Evolutionary conservation across 2,329 filamentous ascomycete species (phyloP), one percentile per base, ranked within the genome.

Genomic region (Zopfia rhizophila): DNA sequence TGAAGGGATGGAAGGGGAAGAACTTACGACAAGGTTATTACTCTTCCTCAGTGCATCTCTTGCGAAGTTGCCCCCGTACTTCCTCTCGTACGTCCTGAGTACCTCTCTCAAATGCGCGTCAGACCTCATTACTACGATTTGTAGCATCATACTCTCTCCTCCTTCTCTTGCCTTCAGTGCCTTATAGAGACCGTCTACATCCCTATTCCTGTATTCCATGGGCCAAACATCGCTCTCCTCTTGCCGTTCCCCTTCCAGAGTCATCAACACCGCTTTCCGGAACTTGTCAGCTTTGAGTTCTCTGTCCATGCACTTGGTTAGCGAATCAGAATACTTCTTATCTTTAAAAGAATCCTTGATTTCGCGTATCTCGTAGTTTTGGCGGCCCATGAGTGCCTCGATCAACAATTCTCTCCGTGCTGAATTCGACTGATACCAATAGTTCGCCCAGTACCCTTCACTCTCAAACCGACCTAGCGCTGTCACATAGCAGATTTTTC

Each of bases 371-470:
- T 97, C 94, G n/a, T 83, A 79, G 70, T 97, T 97, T 19, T 86
- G 85, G 5, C 92, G 85, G 0, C 94, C 94, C 85, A 97, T 96
- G 14, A 99, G 81, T 5, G 87, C 85, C 73, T 99, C 94, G 61
- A 97, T 97, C 40, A 99, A 82, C 24, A 99, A 80, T 72, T 97
- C 93, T 5, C 92, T 85, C 3, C 91, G 83, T 6, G 87, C 90
- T 61, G 87, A 89, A 70, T 93, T 89, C 25, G 87, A 87, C 67
- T 97, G 93, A 74, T 97, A 97, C 87, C 91, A 97, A 72, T 91
- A 96, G 70, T 97, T 97, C 48, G 93, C 91, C 92, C 94, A 99
- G 78, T 96, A 96, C 0, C 91, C 90, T 71, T 99, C 94, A 58
- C 86, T 88, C 75, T 97, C 94, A 87, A 91, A 97, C 39, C 83